phyloP scores from a whole-genome alignment of 495 filamentous ascomycete species.

The Neurospora sublineolata region DNA sequence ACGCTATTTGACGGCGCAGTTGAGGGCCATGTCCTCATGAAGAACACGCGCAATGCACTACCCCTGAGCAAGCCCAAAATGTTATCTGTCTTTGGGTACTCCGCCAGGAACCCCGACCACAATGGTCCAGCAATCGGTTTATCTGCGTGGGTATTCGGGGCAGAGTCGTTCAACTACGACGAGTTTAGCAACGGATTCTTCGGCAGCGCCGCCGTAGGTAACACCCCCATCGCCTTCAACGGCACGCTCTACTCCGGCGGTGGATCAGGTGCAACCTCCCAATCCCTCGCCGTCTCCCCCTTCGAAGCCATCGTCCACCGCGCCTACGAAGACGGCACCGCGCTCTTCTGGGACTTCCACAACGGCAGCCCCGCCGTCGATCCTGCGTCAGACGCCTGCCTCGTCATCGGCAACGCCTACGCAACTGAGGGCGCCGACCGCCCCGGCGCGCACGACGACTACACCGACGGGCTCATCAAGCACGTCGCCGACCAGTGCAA shows the following conservation, averaged over 20 bases:
- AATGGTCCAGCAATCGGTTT: conserved; percentile 22
- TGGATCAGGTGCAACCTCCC: conserved; percentile 47
- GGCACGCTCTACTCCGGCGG: conserved; percentile 49
- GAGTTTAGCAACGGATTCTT: conserved; percentile 14
- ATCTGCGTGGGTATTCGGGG: conserved; percentile 32
- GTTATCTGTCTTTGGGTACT: conserved; percentile 42
- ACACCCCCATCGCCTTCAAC: conserved; percentile 26
- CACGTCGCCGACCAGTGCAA: conserved; percentile 44
- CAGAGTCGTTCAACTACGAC: conserved; percentile 17
- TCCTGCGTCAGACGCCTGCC: conserved; percentile 49
- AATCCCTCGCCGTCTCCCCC: conserved; percentile 42
- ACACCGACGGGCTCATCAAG: conserved; percentile 44
- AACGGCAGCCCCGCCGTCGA: conserved; percentile 28
- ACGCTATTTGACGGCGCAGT: conserved; percentile 35
- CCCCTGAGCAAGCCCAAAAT: conserved; percentile 41
- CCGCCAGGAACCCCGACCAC: conserved; percentile 31
- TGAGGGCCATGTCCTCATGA: conserved; percentile 51
- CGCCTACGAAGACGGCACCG: conserved; percentile 45
- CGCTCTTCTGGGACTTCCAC: conserved; percentile 37
- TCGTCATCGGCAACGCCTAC: conserved; percentile 52
- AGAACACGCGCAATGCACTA: conserved; percentile 45
- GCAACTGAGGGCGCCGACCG: conserved; percentile 45
- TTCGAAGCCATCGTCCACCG: conserved; percentile 46
- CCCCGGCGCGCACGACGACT: conserved; percentile 30
- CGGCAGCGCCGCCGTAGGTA: not conserved